phyloP scores from a whole-genome alignment of 2,329 filamentous ascomycete species.

The Exserohilum rostratum region DNA sequence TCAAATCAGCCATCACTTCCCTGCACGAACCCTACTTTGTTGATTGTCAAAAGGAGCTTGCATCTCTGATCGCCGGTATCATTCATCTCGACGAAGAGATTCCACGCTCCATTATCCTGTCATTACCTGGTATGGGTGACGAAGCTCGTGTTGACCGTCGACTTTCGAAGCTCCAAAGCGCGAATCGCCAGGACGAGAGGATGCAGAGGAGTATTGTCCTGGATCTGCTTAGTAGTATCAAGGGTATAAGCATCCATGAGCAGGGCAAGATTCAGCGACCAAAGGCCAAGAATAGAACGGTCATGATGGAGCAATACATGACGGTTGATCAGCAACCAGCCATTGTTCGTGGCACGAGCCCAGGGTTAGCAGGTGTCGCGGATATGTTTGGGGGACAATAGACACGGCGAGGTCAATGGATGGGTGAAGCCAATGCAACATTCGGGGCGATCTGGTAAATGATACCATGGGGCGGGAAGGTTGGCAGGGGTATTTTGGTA shows the following conservation, averaged over 20 bases:
- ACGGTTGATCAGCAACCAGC: conserved; percentile 48
- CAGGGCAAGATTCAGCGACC: conserved; percentile 75
- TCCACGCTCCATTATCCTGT: conserved; percentile 76
- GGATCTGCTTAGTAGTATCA: conserved; percentile 81
- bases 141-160: conserved; percentile 66
- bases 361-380: conserved; percentile 52
- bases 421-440: background rate
- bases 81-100: conserved; percentile 77
- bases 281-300: conserved; percentile 39
- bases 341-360: conserved; percentile 49
- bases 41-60: conserved; percentile 91
- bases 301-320: conserved; percentile 50
- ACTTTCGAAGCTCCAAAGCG: conserved; percentile 45
- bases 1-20: conserved; percentile 87
- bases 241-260: conserved; percentile 91
- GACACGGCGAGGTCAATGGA: background rate
- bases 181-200: conserved; percentile 64
- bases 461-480: background rate
- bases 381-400: conserved; percentile 50
- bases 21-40: conserved; percentile 97
- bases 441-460: background rate
- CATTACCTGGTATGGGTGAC: conserved; percentile 76
- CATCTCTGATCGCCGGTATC: conserved; percentile 84
- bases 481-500: no score
- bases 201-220: conserved; percentile 82